Conservation (phyloP, 495 filamentous ascomycete genomes). For the Lasiosphaeria ovina region DNA sequence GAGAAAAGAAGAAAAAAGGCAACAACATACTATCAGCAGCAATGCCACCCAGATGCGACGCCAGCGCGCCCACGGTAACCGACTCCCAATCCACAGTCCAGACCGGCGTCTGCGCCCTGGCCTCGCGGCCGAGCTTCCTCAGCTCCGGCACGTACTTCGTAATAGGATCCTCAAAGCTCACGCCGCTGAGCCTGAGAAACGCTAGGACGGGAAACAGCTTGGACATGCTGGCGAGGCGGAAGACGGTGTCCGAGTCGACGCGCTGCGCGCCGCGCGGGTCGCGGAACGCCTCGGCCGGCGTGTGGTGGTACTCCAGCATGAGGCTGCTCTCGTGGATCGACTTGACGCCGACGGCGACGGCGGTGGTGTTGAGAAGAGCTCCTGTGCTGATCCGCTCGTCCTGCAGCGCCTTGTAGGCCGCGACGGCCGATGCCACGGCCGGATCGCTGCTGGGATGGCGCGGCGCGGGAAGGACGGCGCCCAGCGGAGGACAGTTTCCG, state of each 20-base stretch:
- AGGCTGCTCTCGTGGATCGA: conserved; percentile 35
- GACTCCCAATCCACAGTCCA: conserved; percentile 37
- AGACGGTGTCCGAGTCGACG: conserved; percentile 49
- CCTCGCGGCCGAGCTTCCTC: conserved; percentile 25
- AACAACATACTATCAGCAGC: conserved; percentile 30
- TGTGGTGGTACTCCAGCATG: conserved; percentile 34
- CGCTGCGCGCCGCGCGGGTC: conserved; percentile 25
- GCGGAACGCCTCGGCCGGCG: conserved; percentile 22
- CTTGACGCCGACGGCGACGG: conserved; percentile 35
- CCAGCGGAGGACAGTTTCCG: conserved; percentile 28
- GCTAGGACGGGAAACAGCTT: conserved; percentile 52
- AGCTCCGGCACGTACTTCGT: conserved; percentile 47
- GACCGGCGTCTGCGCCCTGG: conserved; percentile 25
- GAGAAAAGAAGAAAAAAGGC: too few relatives aligned
- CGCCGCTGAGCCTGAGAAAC: conserved; percentile 34
- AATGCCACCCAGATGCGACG: conserved; percentile 39
- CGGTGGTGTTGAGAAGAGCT: conserved; percentile 21
- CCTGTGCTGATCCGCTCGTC: neutral
- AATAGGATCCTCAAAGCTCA: conserved; percentile 46
- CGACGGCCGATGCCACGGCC: neutral
- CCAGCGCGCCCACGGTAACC: conserved; percentile 38
- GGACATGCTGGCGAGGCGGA: conserved; percentile 51
- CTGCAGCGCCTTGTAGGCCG: neutral
- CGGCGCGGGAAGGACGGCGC: conserved; percentile 2
- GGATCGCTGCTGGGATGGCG: neutral